Conservation (phyloP, 495 filamentous ascomycete species). For the Halenospora varia region DNA sequence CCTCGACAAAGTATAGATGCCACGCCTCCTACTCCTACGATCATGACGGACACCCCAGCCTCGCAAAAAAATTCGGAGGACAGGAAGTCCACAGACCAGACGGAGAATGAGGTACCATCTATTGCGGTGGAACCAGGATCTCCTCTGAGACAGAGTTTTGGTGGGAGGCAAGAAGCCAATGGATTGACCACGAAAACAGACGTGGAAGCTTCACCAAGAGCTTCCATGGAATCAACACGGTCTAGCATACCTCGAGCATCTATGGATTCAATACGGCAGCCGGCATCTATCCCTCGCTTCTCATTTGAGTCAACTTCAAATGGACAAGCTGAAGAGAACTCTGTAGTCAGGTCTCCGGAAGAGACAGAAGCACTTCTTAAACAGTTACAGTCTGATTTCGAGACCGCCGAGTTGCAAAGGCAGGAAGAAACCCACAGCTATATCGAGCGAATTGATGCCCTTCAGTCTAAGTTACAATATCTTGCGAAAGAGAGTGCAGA, state of each 20-base stretch:
- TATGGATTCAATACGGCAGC: slow-evolving; percentile 12
- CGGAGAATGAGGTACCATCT: neutral
- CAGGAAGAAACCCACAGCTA: slow-evolving; percentile 80
- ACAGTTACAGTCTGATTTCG: slow-evolving; percentile 52
- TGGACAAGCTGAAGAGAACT: neutral
- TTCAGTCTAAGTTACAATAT: slow-evolving; percentile 87
- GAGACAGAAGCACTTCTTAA: slow-evolving; percentile 32
- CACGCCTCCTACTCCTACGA: neutral
- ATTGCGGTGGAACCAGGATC: neutral
- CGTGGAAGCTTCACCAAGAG: slow-evolving; percentile 5
- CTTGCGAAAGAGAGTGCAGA: slow-evolving; percentile 75
- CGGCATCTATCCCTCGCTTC: neutral
- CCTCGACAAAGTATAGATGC: slow-evolving; percentile 23
- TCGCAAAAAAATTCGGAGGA: neutral
- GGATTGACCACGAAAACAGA: neutral
- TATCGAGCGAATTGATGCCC: slow-evolving; percentile 85
- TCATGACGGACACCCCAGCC: neutral
- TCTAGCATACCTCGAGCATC: slow-evolving; percentile 21
- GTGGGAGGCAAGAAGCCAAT: neutral
- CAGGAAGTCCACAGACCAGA: neutral
- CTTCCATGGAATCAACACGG: slow-evolving; percentile 16
- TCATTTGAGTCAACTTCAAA: slow-evolving; percentile 1
- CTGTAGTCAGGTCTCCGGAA: slow-evolving; percentile 4
- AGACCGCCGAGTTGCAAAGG: slow-evolving; percentile 56
- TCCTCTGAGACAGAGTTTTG: neutral